phyloP scores from a whole-genome alignment of 1,284 basidiomycete genomes.

The Megacollybia platyphylla region DNA sequence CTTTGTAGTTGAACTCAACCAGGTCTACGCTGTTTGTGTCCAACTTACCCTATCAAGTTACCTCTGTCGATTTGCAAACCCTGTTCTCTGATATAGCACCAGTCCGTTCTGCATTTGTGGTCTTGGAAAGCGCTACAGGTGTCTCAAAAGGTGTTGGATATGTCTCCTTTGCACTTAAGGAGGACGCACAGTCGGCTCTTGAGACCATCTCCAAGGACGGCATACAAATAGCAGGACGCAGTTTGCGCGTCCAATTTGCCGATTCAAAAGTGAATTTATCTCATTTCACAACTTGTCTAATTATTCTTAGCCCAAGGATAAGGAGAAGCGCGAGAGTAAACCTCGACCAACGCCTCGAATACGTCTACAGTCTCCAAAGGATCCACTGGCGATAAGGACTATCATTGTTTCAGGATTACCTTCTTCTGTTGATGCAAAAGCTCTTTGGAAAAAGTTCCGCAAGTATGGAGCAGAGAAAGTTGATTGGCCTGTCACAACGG shows the following conservation, averaged over 20 bases:
- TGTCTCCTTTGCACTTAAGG: slow-evolving; percentile 81
- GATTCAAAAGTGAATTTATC: slow-evolving; percentile 50
- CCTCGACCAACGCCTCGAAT: slow-evolving; percentile 20
- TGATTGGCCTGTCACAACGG: slow-evolving; percentile 51
- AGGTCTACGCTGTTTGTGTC: slow-evolving; percentile 72
- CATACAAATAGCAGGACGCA: slow-evolving; percentile 49
- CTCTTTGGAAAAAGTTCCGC: slow-evolving; percentile 81
- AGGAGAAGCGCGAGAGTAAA: slow-evolving; percentile 25
- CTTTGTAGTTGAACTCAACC: slow-evolving; percentile 1
- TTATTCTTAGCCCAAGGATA: slow-evolving; percentile 22
- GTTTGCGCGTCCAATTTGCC: slow-evolving; percentile 71
- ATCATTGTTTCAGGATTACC: slow-evolving; percentile 73
- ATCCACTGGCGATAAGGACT: slow-evolving; percentile 73
- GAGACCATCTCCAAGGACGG: slow-evolving; percentile 45
- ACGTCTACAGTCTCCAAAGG: slow-evolving; percentile 27
- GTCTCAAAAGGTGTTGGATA: slow-evolving; percentile 97
- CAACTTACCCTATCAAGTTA: slow-evolving; percentile 81
- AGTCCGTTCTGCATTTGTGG: slow-evolving; percentile 88
- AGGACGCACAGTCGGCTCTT: slow-evolving; percentile 78
- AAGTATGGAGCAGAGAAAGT: slow-evolving; percentile 69
- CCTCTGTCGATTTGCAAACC: slow-evolving; percentile 82
- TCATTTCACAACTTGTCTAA: not conserved
- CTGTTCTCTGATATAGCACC: slow-evolving; percentile 95
- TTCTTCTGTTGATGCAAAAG: slow-evolving; percentile 52
- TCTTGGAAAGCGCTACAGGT: slow-evolving; percentile 68